Evolutionary conservation across 768 basidiomycete species (phyloP).

Genomic region (Leccinum incarnatum): DNA sequence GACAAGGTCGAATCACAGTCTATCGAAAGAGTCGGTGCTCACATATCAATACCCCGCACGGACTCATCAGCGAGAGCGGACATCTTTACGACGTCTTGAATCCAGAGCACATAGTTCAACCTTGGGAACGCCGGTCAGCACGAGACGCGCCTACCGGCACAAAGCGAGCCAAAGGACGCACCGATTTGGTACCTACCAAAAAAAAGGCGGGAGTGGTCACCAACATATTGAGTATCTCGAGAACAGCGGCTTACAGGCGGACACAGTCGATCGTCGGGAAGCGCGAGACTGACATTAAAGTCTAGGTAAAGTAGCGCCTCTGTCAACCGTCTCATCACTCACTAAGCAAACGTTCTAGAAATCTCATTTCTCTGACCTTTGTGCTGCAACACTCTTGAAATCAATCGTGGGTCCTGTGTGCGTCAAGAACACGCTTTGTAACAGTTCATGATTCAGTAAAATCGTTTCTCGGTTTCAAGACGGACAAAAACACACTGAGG

Average conservation of each 20-base stretch:
- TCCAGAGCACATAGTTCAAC: slow-evolving; percentile 85
- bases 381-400: slow-evolving; percentile 69
- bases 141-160: background rate
- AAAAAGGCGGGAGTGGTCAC: background rate
- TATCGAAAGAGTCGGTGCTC: slow-evolving; percentile 19
- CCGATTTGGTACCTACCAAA: slow-evolving; percentile 68
- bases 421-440: slow-evolving; percentile 25
- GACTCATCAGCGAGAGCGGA: slow-evolving; percentile 8
- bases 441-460: slow-evolving; percentile 2
- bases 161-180: slow-evolving; percentile 18
- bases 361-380: slow-evolving; percentile 47
- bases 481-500: slow-evolving; percentile 43
- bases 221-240: background rate
- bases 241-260: slow-evolving; percentile 65
- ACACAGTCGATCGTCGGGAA: slow-evolving; percentile 72
- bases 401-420: slow-evolving; percentile 50
- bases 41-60: slow-evolving; percentile 76
- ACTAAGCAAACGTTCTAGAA: slow-evolving; percentile 2
- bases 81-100: slow-evolving; percentile 62
- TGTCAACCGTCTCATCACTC: slow-evolving; percentile 64
- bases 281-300: slow-evolving; percentile 57
- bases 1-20: background rate
- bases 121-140: slow-evolving; percentile 36
- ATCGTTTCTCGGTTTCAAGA: background rate
- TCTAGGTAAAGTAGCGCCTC: slow-evolving; percentile 74